A percentile compares a stretch with the other conserved stretches of the same genome.
phyloP scores from a whole-genome alignment of 2,329 filamentous ascomycete genomes.

The Trichoderma sp. region DNA sequence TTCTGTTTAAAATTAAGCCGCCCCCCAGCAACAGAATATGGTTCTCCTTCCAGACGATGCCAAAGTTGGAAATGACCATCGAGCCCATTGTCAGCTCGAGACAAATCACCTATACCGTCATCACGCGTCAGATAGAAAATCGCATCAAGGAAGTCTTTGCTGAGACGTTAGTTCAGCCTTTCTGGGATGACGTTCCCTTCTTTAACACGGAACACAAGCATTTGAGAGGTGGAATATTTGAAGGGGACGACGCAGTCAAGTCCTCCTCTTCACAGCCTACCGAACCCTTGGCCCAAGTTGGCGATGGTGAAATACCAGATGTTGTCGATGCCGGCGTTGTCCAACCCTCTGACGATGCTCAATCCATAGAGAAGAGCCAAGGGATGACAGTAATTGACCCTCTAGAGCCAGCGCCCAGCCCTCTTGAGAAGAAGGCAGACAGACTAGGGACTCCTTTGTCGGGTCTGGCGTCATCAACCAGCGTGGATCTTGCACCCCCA shows the following conservation, averaged over 20 bases:
- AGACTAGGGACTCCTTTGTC: slow-evolving; percentile 35
- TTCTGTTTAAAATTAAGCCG: slow-evolving; percentile 84
- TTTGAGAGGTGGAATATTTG: slow-evolving; percentile 83
- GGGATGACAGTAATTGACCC: slow-evolving; percentile 47
- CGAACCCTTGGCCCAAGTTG: slow-evolving; percentile 28
- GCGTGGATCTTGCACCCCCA: slow-evolving; percentile 47
- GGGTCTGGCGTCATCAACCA: slow-evolving; percentile 46
- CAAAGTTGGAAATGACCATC: slow-evolving; percentile 89
- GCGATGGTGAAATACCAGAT: slow-evolving; percentile 49
- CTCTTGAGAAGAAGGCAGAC: slow-evolving; percentile 51
- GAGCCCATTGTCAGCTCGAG: slow-evolving; percentile 93
- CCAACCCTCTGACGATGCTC: slow-evolving; percentile 41
- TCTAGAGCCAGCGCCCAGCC: slow-evolving; percentile 36
- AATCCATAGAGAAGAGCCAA: slow-evolving; percentile 55
- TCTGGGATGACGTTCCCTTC: slow-evolving; percentile 96
- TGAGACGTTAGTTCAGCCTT: slow-evolving; percentile 86
- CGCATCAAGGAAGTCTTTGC: slow-evolving; percentile 90
- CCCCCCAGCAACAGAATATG: slow-evolving; percentile 95
- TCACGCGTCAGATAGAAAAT: slow-evolving; percentile 90
- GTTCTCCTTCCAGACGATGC: slow-evolving; percentile 92
- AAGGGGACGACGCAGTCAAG: slow-evolving; percentile 35
- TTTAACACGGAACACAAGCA: slow-evolving; percentile 73
- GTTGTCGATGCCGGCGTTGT: slow-evolving; percentile 44
- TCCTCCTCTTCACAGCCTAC: neutral
- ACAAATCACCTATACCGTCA: slow-evolving; percentile 91